Evolutionary conservation across 768 basidiomycete genomes (phyloP), one percentile per base, ranked within the genome.

Genomic region (Lyophyllum shimeji): DNA sequence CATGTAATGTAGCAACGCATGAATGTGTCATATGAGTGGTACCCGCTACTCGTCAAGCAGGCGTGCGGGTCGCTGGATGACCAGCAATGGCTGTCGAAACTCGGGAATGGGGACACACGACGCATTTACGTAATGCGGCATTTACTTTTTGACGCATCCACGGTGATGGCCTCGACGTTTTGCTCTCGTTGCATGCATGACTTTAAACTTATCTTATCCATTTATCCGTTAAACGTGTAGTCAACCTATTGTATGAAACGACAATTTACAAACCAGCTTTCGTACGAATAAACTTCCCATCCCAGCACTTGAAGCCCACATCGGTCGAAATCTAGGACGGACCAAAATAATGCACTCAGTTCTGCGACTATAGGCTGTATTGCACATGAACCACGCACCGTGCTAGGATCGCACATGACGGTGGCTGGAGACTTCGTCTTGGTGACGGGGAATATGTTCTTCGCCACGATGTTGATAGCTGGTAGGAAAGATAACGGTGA

Each of bases 331-430:
- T 65, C 80, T 80, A 42, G 24, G 55, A 13, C 29, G 34, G 3
- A 15, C 20, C 18, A 15, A 23, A 37, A 37, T 13, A n/a, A 23
- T n/a, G 46, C 42, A 57, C 17, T 40, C 24, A 24, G 47, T 7
- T 27, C 20, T 18, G n/a, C 43, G 12, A n/a, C 23, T 23, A 23
- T 13, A 37, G 9, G n/a, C 29, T 12, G 7, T 7, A 23, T 27
- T 48, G 40, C 34, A 20, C 24, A 31, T 11, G 40, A 18, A n/a
- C 11, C 24, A 64, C 77, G 59, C 59, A 84, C 82, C 2, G 78
- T 75, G 0, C 73, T 69, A 1, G 80, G 61, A 61, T 85, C 77
- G 59, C 85, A 86, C 82, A 84, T 79, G 2, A 79, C 84, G 24
- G 70, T 64, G 1, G 79, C 77, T 3, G 74, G 69, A 0, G 74